Conservation (phyloP, 1,284 basidiomycete species). For the Xerocomus nothofagi region DNA sequence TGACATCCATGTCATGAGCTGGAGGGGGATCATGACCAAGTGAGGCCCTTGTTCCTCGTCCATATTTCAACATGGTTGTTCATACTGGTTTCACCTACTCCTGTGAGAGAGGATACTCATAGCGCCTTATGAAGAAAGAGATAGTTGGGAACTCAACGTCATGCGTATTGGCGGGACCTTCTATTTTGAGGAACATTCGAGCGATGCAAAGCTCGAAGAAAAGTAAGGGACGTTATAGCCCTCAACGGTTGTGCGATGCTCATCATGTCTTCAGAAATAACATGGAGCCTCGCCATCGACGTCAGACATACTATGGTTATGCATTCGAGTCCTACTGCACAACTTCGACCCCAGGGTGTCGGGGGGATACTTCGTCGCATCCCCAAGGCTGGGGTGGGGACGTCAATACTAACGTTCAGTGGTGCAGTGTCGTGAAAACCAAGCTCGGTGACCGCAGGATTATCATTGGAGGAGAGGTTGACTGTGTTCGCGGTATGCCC, state of each 20-base stretch:
- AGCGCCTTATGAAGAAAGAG: constrained; percentile 78
- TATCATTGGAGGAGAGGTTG: constrained; percentile 92
- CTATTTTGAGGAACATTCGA: constrained; percentile 82
- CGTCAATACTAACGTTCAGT: constrained; percentile 93
- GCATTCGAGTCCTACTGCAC: constrained; percentile 89
- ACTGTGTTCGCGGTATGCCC: constrained; percentile 78
- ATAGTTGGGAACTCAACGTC: constrained; percentile 83
- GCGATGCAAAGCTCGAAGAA: constrained; percentile 53
- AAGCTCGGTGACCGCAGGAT: constrained; percentile 81
- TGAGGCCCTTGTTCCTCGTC: constrained; percentile 41
- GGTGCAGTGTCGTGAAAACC: constrained; percentile 92
- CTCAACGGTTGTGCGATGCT: not conserved
- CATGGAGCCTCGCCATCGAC: constrained; percentile 56
- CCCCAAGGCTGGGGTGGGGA: constrained; percentile 76
- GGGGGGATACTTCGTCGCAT: constrained; percentile 15
- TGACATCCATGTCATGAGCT: constrained; percentile 68
- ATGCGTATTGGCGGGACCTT: constrained; percentile 77
- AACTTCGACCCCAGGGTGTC: constrained; percentile 37
- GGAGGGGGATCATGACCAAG: constrained; percentile 94
- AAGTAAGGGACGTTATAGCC: constrained; percentile 56
- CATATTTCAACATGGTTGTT: constrained; percentile 14
- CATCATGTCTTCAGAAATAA: constrained; percentile 49
- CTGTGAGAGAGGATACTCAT: constrained; percentile 66
- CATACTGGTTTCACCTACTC: constrained; percentile 23
- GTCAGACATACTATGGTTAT: constrained; percentile 76